Base-by-base conservation (phyloP, 2,329 filamentous ascomycete species). In the Curvularia sp. region DNA sequence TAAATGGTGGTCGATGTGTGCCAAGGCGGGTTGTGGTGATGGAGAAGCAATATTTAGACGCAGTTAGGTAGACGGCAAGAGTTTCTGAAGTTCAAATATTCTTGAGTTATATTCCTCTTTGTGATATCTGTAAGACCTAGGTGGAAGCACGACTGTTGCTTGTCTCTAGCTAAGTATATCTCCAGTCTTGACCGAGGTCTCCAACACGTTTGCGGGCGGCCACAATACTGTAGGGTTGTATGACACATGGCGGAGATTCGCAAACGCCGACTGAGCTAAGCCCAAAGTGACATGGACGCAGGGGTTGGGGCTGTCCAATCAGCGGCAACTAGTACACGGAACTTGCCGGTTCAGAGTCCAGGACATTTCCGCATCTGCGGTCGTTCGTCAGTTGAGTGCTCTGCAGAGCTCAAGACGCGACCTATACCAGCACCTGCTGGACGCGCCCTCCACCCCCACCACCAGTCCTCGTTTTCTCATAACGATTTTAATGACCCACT, bases 401-500 rank as follows among this genome's bases (percentile, higher is more conserved):
- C 54, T 59, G 60, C 63, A 67, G 65, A 69, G 66, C 65, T 58
- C 63, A 63, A 69, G 68, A 68, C 67, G 68, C 68, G 67, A 64
- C 61, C 64, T 54, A 65, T 56, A 58, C 63, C 67, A 69, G 64
- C 63, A 63, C 58, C 61, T 61, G 70, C 67, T 67, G 65, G 69
- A 73, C 71, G 70, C 71, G 70, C 67, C 67, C 61, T 61, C 59
- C 53, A 57, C 41, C 61, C 60, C 66, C 61, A 60, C 68, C 61
- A 67, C 64, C 53, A 60, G 32, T 57, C 59, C 63, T 65, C 58
- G 58, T 68, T 67, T 58, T 51, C 55, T 52, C 60, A 48, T 72
- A 68, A 73, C 66, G 68, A 71, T 65, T 67, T 61, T 72, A 70
- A 74, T 72, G 70, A 66, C 61, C 53, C 43, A n/a, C 23, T 52